A percentile compares a stretch with the other conserved stretches of the same genome.
Conservation (phyloP, 1,284 basidiomycete species). For the Heterobasidion parviporum region DNA sequence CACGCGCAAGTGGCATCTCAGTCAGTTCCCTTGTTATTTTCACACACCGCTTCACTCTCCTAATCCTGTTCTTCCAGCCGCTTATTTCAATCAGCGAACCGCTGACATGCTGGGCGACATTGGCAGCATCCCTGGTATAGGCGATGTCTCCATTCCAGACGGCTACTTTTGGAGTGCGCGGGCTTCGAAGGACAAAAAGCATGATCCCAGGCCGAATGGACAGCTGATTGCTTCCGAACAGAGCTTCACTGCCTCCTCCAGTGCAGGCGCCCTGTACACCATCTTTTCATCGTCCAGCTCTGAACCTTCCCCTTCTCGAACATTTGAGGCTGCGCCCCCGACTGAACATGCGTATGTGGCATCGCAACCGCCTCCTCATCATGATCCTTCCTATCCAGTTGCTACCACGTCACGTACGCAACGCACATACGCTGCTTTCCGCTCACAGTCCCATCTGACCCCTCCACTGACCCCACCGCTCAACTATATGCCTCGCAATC, state of each 20-base stretch:
- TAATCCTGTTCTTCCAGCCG: conserved; percentile 35
- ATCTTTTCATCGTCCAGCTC: conserved; percentile 12
- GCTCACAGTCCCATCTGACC: background rate
- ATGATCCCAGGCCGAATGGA: conserved; percentile 24
- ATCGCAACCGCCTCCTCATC: background rate
- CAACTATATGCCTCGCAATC: background rate
- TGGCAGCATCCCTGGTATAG: conserved; percentile 55
- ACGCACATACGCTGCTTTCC: background rate
- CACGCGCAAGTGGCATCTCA: conserved; percentile 74
- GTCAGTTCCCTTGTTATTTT: conserved; percentile 32
- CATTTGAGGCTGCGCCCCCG: background rate
- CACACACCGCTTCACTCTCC: background rate
- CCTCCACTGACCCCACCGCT: background rate
- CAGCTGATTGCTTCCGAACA: conserved; percentile 3
- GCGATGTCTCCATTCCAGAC: conserved; percentile 57
- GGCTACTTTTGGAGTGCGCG: conserved; percentile 72
- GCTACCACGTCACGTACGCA: background rate
- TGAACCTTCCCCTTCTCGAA: conserved; percentile 2
- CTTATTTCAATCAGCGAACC: conserved; percentile 71
- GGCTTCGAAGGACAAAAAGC: conserved; percentile 50
- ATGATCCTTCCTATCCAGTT: background rate
- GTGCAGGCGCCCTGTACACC: conserved; percentile 11
- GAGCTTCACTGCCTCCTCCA: conserved; percentile 4
- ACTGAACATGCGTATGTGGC: background rate
- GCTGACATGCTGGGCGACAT: conserved; percentile 60